Evolutionary conservation across 179 eudicot genomes (phyloP).

Genomic region (Beta lomatogona): DNA sequence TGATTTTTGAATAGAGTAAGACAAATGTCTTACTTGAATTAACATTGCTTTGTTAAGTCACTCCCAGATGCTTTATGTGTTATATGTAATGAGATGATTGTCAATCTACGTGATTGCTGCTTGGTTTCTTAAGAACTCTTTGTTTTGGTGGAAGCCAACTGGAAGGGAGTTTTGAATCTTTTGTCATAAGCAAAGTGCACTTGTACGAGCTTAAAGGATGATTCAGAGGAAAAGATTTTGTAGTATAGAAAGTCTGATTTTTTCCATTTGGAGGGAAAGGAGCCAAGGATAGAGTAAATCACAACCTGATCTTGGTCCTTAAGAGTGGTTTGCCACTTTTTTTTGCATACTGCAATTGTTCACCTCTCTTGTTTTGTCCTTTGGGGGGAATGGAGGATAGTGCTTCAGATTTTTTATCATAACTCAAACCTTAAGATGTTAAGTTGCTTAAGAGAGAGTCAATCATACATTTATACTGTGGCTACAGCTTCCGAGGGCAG

Average conservation of each 20-base stretch:
- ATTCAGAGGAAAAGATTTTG: not conserved
- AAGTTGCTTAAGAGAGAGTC: not conserved
- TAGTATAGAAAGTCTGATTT: not conserved
- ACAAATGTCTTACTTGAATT: not conserved
- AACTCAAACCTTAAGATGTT: not conserved
- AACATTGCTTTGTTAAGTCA: not conserved
- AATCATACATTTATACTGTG: not conserved
- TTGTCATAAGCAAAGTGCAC: not conserved
- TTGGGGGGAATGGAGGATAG: not conserved
- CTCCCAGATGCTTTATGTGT: not conserved
- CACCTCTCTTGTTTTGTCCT: too few species aligned
- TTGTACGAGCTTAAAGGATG: not conserved
- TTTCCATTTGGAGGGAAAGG: too few species aligned
- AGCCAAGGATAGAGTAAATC: not conserved
- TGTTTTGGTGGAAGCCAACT: not conserved
- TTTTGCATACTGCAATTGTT: not conserved
- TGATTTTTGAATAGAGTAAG: not conserved
- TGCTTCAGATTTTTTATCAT: not conserved
- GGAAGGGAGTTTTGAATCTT: not conserved
- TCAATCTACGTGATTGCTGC: not conserved
- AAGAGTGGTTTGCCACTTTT: not conserved
- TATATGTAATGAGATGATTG: not conserved
- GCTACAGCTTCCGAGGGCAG: not conserved
- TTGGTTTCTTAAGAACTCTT: not conserved
- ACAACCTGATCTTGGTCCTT: not conserved